Base-by-base conservation (phyloP, 495 filamentous ascomycete genomes). In the Neohortaea acidophila region DNA sequence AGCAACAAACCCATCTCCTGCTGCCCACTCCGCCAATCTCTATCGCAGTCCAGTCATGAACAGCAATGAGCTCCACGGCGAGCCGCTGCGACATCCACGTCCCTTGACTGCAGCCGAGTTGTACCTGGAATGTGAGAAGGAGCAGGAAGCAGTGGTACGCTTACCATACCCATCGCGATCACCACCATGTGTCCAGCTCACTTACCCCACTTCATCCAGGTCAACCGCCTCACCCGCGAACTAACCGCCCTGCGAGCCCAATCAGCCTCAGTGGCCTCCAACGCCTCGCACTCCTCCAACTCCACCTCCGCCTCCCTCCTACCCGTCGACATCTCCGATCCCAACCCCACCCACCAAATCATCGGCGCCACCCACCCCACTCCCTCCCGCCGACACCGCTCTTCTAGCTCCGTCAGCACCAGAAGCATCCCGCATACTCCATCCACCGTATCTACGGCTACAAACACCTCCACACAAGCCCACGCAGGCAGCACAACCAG, bases 71-170 rank as follows among this genome's bases (percentile, higher is more conserved):
- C 40, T 40, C 9, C 21, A 29, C 5, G 46, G 32, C 35, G 58
- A 84, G 69, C 14, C 84, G 71, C 43, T 84, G 45, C 74, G 86
- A 48, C 84, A 87, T 48, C 84, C 85, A 0, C 69, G 81, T 33
- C 86, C 84, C 0, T 57, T 92, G 44, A 92, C 86, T 0, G 77
- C 84, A 8, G 81, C 81, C 1, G 86, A 93, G 53, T 63, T 94
- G 26, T 84, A 93, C 59, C 60, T 78, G 45, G 72, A 86, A 56
- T 65, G 92, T 25, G 86, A 94, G 60, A 84, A 86, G 52, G 86
- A 93, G 51, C 86, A 94, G 52, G 86, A 94, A 56, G 79, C 82
- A n/a, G 76, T 93, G 51, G 86, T 87, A 68, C 39, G 72, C 62
- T 12, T 2, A 19, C 19, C 24, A n/a, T 20, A 12, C 12, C 14